Evolutionary conservation across 805 yeast species (phyloP), one percentile per base, ranked within the genome.

Genomic region (Komagataella ulmi): DNA sequence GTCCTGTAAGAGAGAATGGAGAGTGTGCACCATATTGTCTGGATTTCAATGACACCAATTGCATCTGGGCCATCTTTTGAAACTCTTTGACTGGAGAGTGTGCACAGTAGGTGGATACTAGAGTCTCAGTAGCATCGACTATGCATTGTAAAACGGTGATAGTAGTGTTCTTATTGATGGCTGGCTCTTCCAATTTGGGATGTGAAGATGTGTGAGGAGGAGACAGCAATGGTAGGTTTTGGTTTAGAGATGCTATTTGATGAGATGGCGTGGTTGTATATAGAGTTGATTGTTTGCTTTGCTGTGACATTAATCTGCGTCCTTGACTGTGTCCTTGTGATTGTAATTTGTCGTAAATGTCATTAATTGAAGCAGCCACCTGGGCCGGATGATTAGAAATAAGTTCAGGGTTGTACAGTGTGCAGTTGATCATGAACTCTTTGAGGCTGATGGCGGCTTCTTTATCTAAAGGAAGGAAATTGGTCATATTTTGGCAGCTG

Each of bases 391-490:
- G 67, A 4, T 64, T 57, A 53, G 71, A 73, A 43, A 74, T 64
- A 52, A 79, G 65, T 44, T 71, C 76, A 46, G 65, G 62, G 54
- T 74, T 74, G 63, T 76, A 77, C 30, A 76, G 63, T 3, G 80
- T 65, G 17, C 73, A 59, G 58, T 80, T 80, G 48, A 73, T 64
- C 45, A 79, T 59, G 55, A 73, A 78, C 53, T 73, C 74, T 58
- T 79, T 80, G 53, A 76, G 60, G 54, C 70, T 67, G 55, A 75
- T 72, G 49, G 74, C 60, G 55, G 75, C 72, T 44, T 59, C 53
- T 24, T 53, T 56, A 12, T 54, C 60, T 49, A 44, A 12, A 45
- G 64, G 62, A 56, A 62, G 59, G 47, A 60, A 61, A 50, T 67
- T 68, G 52, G 70, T 63, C 56, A 64, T 74, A 30, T 65, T 66